Conservation (phyloP, 2,329 filamentous ascomycete genomes). For the Alternaria longipes region DNA sequence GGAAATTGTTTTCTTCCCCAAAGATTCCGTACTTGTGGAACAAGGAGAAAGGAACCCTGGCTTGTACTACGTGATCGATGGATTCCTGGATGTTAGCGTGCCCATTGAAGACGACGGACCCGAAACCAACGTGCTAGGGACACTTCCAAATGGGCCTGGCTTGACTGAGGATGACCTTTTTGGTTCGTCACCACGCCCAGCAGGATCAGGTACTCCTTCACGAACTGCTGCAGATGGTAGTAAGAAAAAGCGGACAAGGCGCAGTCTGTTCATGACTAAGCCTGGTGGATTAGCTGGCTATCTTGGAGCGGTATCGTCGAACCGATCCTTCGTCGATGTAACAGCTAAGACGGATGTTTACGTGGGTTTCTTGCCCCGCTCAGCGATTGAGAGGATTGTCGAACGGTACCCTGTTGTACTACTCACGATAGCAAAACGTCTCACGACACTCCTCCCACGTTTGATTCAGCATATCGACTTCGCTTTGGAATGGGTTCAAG, state of each 20-base stretch:
- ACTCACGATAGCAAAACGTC: conserved; percentile 92
- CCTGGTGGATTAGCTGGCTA: conserved; percentile 95
- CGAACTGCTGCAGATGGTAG: conserved; percentile 41
- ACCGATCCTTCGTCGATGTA: conserved; percentile 95
- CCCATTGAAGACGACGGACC: conserved; percentile 70
- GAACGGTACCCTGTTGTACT: conserved; percentile 92
- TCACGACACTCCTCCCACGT: conserved; percentile 87
- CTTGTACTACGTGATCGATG: conserved; percentile 96
- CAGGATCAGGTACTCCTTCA: conserved; percentile 34
- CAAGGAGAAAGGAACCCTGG: conserved; percentile 97
- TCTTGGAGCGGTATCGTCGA: conserved; percentile 91
- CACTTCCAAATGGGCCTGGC: conserved; percentile 46
- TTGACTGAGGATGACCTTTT: conserved; percentile 51
- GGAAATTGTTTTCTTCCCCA: conserved; percentile 96
- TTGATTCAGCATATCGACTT: conserved; percentile 97
- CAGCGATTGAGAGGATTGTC: conserved; percentile 87
- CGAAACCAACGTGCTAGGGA: conserved; percentile 56
- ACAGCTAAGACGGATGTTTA: conserved; percentile 98
- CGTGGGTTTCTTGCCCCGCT: conserved; percentile 89
- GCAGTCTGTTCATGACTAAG: conserved; percentile 88
- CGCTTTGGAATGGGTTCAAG: conserved; percentile 96
- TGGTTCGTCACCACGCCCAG: conserved; percentile 37
- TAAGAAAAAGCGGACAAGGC: conserved; percentile 65
- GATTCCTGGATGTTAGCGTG: conserved; percentile 94
- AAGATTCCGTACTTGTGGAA: conserved; percentile 92